These are phyloP conservation scores for Centaurea solstitialis DNA, from an alignment of 129 eudicot species.

Conservation along the genomic window DNA sequence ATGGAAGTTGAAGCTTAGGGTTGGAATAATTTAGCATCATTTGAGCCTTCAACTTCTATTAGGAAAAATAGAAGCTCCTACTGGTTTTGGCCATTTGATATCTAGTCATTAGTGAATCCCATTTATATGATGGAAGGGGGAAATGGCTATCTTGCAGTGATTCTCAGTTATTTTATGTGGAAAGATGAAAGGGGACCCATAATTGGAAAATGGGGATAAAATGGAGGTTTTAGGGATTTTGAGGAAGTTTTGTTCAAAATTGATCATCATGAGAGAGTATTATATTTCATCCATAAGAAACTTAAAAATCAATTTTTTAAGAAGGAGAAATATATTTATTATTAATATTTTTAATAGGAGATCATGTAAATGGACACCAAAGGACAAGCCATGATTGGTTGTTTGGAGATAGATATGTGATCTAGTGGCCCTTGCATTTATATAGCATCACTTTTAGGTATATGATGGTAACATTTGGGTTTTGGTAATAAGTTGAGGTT, in stretches of 20 bases:
- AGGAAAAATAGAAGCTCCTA: neutral
- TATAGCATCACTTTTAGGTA: neutral
- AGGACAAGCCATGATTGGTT: neutral
- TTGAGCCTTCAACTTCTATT: neutral
- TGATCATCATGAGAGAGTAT: too few species aligned
- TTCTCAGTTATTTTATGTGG: neutral
- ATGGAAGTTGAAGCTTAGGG: neutral
- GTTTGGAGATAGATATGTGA: neutral
- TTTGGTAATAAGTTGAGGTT: too few species aligned
- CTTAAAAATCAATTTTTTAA: too few species aligned
- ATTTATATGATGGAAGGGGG: neutral
- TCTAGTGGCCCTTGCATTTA: neutral
- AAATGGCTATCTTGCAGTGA: neutral
- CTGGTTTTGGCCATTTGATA: neutral
- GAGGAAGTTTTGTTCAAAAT: too few species aligned
- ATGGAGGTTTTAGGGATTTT: too few species aligned
- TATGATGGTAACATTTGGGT: too few species aligned
- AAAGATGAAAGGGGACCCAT: neutral
- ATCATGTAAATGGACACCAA: neutral
- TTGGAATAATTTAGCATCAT: neutral
- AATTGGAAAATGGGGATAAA: neutral
- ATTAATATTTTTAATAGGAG: too few species aligned
- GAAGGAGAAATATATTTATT: too few species aligned
- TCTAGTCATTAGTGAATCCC: neutral
- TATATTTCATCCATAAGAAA: too few species aligned